phyloP scores from a whole-genome alignment of 1,284 basidiomycete genomes.

The Pseudomicrostroma phylloplanum region DNA sequence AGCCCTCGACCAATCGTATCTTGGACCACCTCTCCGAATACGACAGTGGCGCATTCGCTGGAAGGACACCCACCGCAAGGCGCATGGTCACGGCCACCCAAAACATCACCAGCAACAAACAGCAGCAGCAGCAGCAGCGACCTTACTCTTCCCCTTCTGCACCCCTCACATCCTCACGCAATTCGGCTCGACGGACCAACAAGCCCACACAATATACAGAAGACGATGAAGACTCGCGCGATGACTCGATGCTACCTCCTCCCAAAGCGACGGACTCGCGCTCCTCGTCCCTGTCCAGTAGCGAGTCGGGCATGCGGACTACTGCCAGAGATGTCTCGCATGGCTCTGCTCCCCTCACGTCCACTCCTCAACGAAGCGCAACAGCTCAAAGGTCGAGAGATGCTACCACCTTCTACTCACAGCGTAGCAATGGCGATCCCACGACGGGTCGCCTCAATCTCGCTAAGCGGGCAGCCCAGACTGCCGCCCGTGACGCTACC shows the following conservation, averaged over 20 bases:
- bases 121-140: background rate
- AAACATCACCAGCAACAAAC: background rate
- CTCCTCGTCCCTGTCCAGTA: no score
- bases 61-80: conserved; percentile 2
- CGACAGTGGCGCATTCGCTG: background rate
- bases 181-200: no score
- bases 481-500: no score
- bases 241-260: no score
- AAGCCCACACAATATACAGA: no score
- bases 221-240: no score
- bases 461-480: no score
- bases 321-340: background rate
- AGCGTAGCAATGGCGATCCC: background rate
- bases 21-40: background rate
- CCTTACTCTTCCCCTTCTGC: background rate
- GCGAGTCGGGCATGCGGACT: no score
- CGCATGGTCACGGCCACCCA: background rate
- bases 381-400: background rate
- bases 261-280: no score
- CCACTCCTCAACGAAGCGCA: background rate
- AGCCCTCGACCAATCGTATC: background rate
- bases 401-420: conserved; percentile 2
- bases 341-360: conserved; percentile 1
- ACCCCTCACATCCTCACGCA: no score
- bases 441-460: no score